phyloP scores from a whole-genome alignment of 2,329 filamentous ascomycete genomes.

The Aureobasidium pullulans region DNA sequence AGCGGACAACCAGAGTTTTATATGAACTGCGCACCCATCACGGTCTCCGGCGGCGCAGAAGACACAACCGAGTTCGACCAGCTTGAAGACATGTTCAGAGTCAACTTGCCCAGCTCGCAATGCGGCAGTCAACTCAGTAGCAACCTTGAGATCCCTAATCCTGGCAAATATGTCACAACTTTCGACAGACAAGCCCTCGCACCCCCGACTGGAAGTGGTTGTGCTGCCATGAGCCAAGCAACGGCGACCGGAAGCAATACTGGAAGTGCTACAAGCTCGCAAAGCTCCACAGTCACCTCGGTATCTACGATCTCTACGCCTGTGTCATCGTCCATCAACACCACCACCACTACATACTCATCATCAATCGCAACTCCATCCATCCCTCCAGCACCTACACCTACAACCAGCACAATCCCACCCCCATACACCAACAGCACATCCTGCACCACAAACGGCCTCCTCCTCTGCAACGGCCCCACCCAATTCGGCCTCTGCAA shows the following conservation, averaged over 20 bases:
- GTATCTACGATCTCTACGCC: constrained; percentile 6
- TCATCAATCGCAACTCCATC: not conserved
- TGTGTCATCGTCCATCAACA: constrained; percentile 2
- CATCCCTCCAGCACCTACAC: not conserved
- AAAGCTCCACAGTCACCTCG: not conserved
- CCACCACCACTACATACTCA: not conserved
- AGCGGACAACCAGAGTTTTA: constrained; percentile 88
- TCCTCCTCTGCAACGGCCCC: constrained; percentile 37
- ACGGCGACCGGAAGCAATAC: constrained; percentile 16
- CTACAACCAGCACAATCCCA: not conserved
- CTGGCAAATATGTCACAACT: constrained; percentile 51
- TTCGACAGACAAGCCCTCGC: constrained; percentile 6
- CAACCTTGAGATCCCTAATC: constrained; percentile 54
- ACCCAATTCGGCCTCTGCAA: constrained; percentile 40
- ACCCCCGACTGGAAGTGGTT: constrained; percentile 18
- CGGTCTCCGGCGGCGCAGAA: constrained; percentile 47
- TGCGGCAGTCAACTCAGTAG: constrained; percentile 40
- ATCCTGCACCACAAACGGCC: constrained; percentile 34
- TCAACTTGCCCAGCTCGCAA: constrained; percentile 54
- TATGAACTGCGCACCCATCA: constrained; percentile 85
- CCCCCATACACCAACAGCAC: constrained; percentile 17
- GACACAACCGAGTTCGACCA: constrained; percentile 50
- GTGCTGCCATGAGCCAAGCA: constrained; percentile 16
- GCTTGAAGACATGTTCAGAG: constrained; percentile 69
- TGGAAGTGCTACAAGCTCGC: constrained; percentile 15